Base-by-base conservation (phyloP, 2,329 filamentous ascomycete genomes). In the Escovopsis sp. region DNA sequence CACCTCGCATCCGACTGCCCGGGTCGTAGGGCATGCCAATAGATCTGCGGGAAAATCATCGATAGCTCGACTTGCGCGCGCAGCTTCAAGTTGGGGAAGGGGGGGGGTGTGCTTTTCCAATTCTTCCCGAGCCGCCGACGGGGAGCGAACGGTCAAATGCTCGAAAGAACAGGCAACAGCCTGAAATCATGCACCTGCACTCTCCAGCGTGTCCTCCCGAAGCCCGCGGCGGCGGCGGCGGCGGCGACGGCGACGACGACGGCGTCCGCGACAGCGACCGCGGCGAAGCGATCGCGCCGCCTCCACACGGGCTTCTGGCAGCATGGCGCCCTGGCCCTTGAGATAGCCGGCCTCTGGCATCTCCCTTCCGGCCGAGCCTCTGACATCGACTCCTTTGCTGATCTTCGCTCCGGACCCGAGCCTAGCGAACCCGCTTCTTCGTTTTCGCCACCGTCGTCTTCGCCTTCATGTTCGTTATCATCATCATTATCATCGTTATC, bases 121-220 rank as follows among this genome's bases (percentile, higher is more conserved):
- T 11, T 30, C 27, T 30, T 30, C 27, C 27, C 27, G 11, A 9
- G 27, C 27, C 11, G 27, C 27, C 27, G 27, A 30, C 27, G 27
- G 27, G 27, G 27, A 30, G 27, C 27, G 27, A 9, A 11, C 27
- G 27, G 27, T 42, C 63, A 61, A 57, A 74, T 76, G 71, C 68
- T 76, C 52, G 72, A 76, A 64, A 68, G 71, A 65, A 72, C 71
- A 43, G 69, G 70, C 34, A 65, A 67, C 46, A 65, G 62, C 57
- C 58, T 76, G 58, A 72, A 76, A 66, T 66, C 71, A 57, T 68
- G 69, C 61, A 64, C 63, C 50, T 68, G 69, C 61, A 64, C 63
- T 50, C 61, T 75, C 55, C 68, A 70, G 56, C 65, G 70, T 57
- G 63, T 71, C 46, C 59, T 74, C 43, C 64, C 66, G 16, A 55